phyloP scores from a whole-genome alignment of 441 rosid genomes.

The Bocquillonia castaneifolia region DNA sequence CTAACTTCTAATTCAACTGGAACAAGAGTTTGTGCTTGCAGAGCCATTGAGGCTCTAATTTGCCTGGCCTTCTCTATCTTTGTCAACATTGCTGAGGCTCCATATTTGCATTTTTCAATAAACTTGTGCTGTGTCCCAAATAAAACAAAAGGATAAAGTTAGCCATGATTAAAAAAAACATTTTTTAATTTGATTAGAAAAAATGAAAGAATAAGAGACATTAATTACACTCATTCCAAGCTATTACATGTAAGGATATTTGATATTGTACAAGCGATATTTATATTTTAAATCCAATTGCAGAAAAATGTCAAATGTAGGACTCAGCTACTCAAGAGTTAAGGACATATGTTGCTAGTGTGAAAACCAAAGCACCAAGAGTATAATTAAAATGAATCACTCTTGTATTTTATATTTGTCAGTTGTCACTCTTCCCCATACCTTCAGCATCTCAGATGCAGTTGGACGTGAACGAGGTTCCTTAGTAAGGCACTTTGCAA shows the following conservation, averaged over 20 bases:
- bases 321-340: too few relatives aligned
- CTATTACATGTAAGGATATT: not conserved
- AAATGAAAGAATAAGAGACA: too few relatives aligned
- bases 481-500: conserved; percentile 94
- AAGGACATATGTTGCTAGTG: not conserved
- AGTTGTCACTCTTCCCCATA: conserved; percentile 22
- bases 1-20: conserved; percentile 39
- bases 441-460: conserved; percentile 97
- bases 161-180: conserved; percentile 10
- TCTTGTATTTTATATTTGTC: not conserved
- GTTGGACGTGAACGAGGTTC: conserved; percentile 95
- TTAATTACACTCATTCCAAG: not conserved
- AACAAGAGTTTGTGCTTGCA: conserved; percentile 49
- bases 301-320: not conserved
- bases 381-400: conserved; percentile 7
- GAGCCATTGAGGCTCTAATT: conserved; percentile 65
- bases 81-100: conserved; percentile 86
- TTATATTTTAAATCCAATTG: too few relatives aligned
- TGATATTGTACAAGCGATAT: too few relatives aligned
- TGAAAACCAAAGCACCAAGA: conserved; percentile 2
- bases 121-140: conserved; percentile 77
- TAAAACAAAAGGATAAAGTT: conserved; percentile 24
- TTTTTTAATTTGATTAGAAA: not conserved
- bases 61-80: conserved; percentile 89
- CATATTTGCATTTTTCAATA: conserved; percentile 80